A percentile compares a stretch with the other conserved stretches of the same genome.
Conservation (phyloP, 1,284 basidiomycete genomes). For the Microbotryum silenes-acaulis region DNA sequence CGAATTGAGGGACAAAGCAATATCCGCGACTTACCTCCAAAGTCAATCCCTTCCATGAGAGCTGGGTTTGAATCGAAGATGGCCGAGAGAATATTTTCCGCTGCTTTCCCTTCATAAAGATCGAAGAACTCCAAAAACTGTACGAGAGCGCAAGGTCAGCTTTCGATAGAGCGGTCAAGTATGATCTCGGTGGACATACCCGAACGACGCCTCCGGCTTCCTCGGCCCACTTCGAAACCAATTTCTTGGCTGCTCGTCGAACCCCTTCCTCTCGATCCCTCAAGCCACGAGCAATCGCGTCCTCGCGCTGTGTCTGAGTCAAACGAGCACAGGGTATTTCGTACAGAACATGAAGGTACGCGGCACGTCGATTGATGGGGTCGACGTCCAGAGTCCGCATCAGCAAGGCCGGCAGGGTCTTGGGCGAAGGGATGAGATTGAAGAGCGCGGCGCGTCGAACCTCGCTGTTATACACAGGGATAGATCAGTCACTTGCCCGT, state of each 20-base stretch:
- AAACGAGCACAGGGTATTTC: slow-evolving; percentile 59
- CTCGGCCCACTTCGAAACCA: slow-evolving; percentile 62
- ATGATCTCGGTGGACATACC: not conserved
- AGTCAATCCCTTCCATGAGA: slow-evolving; percentile 58
- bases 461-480: slow-evolving; percentile 51
- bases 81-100: slow-evolving; percentile 59
- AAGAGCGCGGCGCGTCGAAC: slow-evolving; percentile 81
- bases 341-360: slow-evolving; percentile 58
- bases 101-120: slow-evolving; percentile 52
- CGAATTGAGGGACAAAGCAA: not conserved
- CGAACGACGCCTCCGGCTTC: slow-evolving; percentile 9
- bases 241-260: slow-evolving; percentile 64
- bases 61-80: slow-evolving; percentile 57
- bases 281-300: slow-evolving; percentile 69
- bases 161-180: not conserved
- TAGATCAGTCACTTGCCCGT: not conserved
- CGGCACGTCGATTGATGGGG: slow-evolving; percentile 66
- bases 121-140: slow-evolving; percentile 61
- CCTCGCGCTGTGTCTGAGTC: slow-evolving; percentile 66
- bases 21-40: slow-evolving; percentile 53
- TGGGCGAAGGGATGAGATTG: slow-evolving; percentile 59
- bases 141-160: slow-evolving; percentile 23
- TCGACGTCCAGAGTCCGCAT: slow-evolving; percentile 80
- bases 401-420: slow-evolving; percentile 62
- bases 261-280: slow-evolving; percentile 82